Conservation (phyloP, 2,329 filamentous ascomycete genomes). For the Colletotrichum costaricense region DNA sequence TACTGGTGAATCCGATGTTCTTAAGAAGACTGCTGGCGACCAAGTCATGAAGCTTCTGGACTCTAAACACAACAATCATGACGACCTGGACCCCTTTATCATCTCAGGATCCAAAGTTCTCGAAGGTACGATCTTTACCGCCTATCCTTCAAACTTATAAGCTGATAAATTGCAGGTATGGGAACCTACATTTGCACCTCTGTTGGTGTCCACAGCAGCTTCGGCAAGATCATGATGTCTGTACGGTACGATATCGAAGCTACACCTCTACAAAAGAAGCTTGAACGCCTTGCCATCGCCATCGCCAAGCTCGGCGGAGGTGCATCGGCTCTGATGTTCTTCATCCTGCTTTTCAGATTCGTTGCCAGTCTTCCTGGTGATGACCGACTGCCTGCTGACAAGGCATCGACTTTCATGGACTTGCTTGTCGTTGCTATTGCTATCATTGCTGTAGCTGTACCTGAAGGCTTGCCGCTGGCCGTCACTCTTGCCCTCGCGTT, state of each 20-base stretch:
- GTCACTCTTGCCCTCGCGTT: conserved; percentile 76
- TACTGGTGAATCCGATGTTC: conserved; percentile 78
- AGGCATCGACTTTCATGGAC: conserved; percentile 62
- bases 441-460: conserved; percentile 74
- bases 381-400: conserved; percentile 64
- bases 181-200: conserved; percentile 67
- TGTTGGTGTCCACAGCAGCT: conserved; percentile 64
- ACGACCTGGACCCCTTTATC: conserved; percentile 70
- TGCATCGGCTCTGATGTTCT: conserved; percentile 74
- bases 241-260: conserved; percentile 61
- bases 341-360: conserved; percentile 83
- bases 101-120: conserved; percentile 65
- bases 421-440: conserved; percentile 75
- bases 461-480: conserved; percentile 73
- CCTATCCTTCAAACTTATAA: conserved; percentile 27
- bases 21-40: conserved; percentile 72
- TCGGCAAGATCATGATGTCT: conserved; percentile 66
- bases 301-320: conserved; percentile 66
- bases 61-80: conserved; percentile 47
- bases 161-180: conserved; percentile 38
- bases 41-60: conserved; percentile 62
- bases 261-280: conserved; percentile 66
- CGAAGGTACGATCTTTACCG: conserved; percentile 49
- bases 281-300: conserved; percentile 54
- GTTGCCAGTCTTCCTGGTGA: conserved; percentile 64